Conservation (phyloP, 2,329 filamentous ascomycete species). For the Neoscytalidium dimidiatum region DNA sequence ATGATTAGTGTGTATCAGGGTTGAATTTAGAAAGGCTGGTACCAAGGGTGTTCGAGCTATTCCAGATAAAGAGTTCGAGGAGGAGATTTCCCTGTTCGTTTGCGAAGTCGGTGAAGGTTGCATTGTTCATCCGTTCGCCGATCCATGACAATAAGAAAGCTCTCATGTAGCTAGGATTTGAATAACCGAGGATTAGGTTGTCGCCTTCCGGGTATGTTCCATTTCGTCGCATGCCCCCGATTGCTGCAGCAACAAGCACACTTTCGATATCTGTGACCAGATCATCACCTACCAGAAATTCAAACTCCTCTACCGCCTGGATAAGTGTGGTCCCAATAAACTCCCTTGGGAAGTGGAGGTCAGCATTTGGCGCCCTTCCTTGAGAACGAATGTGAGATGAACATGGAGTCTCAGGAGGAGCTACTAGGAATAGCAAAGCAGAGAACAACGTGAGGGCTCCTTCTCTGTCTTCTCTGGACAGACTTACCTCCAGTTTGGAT, state of each 20-base stretch:
- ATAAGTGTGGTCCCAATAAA: constrained; percentile 41
- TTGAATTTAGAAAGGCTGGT: background rate
- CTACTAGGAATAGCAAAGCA: too few species aligned
- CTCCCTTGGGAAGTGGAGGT: constrained; percentile 32
- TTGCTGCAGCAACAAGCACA: constrained; percentile 38
- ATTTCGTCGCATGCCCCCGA: constrained; percentile 45
- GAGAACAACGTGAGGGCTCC: too few species aligned
- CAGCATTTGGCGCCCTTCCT: background rate
- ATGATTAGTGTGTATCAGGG: background rate
- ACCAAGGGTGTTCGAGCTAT: constrained; percentile 35
- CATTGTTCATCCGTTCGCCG: constrained; percentile 41
- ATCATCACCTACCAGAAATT: constrained; percentile 31
- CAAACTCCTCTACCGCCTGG: constrained; percentile 40
- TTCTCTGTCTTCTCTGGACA: too few species aligned
- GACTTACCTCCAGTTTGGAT: background rate
- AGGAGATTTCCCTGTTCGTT: constrained; percentile 33
- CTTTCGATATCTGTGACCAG: constrained; percentile 41
- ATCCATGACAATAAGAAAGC: constrained; percentile 45
- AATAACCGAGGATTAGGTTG: constrained; percentile 43
- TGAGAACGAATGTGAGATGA: too few species aligned
- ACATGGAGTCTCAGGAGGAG: too few species aligned
- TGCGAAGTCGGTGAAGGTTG: constrained; percentile 41
- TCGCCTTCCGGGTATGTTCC: constrained; percentile 42
- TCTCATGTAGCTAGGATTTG: constrained; percentile 47
- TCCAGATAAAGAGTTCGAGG: constrained; percentile 28